These are phyloP conservation scores for Paramecium bursaria DNA, from an alignment of 73 alveolate genomes.

Conservation along the genomic window DNA sequence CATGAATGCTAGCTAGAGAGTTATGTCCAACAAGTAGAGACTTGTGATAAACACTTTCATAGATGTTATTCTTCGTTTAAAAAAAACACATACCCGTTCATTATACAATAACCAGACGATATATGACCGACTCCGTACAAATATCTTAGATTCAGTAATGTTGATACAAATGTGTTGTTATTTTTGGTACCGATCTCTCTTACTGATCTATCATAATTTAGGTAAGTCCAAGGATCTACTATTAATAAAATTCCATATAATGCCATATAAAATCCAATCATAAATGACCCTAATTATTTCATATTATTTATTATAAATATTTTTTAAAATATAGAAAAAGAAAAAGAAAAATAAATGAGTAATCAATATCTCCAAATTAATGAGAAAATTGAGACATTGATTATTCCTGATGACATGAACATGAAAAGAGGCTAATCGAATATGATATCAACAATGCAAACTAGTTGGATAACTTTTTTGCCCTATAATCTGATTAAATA, in stretches of 20 bases:
- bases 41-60: constrained; percentile 29
- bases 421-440: too few species aligned
- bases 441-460: constrained; percentile 80
- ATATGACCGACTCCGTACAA: constrained; percentile 51
- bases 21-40: not conserved
- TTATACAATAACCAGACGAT: constrained; percentile 43
- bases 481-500: constrained; percentile 80
- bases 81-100: constrained; percentile 13
- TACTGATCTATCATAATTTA: constrained; percentile 45
- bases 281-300: constrained; percentile 33
- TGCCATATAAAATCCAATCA: constrained; percentile 48
- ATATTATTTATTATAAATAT: too few species aligned
- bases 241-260: constrained; percentile 10
- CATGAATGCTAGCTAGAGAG: constrained; percentile 4
- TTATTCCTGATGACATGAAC: too few species aligned
- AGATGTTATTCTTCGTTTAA: constrained; percentile 1
- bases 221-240: constrained; percentile 56
- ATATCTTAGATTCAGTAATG: not conserved
- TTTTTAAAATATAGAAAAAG: too few species aligned
- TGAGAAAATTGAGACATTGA: too few species aligned
- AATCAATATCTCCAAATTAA: too few species aligned
- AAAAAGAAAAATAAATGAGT: too few species aligned
- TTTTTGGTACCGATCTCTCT: constrained; percentile 16
- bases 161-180: not conserved
- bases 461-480: constrained; percentile 81